Conservation (phyloP, 2,329 filamentous ascomycete genomes). For the Aspergillus versicolor region DNA sequence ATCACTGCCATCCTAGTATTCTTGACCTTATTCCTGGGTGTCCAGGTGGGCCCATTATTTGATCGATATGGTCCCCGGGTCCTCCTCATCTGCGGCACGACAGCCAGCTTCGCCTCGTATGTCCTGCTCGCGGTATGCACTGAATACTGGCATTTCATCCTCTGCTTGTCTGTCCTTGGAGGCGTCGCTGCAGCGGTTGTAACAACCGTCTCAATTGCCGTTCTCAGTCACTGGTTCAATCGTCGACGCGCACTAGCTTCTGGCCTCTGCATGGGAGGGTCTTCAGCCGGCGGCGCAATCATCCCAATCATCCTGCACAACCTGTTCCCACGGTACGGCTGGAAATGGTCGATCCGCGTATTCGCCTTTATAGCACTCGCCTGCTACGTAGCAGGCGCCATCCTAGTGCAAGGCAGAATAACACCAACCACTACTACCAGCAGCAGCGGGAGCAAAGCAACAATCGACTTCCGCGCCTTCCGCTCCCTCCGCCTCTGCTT, state of each 20-base stretch:
- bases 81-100: constrained; percentile 40
- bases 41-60: constrained; percentile 51
- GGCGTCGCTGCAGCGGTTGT: constrained; percentile 37
- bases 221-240: constrained; percentile 44
- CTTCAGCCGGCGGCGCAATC: constrained; percentile 37
- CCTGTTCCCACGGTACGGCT: constrained; percentile 34
- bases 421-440: constrained; percentile 12
- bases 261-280: constrained; percentile 42
- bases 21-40: constrained; percentile 45
- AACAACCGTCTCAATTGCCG: constrained; percentile 38
- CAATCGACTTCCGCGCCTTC: constrained; percentile 45
- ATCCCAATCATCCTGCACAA: constrained; percentile 36
- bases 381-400: constrained; percentile 31
- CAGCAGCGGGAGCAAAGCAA: constrained; percentile 23
- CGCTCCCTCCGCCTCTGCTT: constrained; percentile 43
- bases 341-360: constrained; percentile 36
- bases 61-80: constrained; percentile 48
- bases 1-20: constrained; percentile 50
- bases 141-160: constrained; percentile 51
- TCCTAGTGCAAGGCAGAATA: constrained; percentile 37
- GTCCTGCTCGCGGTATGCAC: constrained; percentile 50
- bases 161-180: constrained; percentile 37
- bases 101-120: constrained; percentile 41
- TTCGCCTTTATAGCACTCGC: constrained; percentile 38
- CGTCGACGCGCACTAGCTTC: constrained; percentile 37